Conservation (phyloP, 441 rosid species). For the Lepidium campestre region DNA sequence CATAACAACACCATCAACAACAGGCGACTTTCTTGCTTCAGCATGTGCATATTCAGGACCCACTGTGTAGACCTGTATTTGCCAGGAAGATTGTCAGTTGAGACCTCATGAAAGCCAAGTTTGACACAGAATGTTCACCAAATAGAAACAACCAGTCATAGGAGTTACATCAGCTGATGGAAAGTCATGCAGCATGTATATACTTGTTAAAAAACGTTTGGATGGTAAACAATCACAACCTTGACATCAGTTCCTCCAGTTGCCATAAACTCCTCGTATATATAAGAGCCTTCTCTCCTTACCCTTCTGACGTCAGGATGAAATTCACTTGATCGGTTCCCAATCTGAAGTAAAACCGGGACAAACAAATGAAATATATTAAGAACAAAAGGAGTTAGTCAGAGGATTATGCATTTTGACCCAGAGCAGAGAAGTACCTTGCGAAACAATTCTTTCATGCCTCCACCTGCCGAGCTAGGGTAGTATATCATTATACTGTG, state of each 20-base stretch:
- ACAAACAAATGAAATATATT: background rate
- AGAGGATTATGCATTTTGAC: background rate
- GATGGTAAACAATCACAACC: conserved; percentile 38
- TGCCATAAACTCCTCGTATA: conserved; percentile 99
- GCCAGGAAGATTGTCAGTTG: conserved; percentile 20
- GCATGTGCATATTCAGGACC: conserved; percentile 99
- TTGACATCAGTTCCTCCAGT: conserved; percentile 99
- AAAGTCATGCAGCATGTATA: background rate
- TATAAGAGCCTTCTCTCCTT: conserved; percentile 96
- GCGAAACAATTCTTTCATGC: conserved; percentile 98
- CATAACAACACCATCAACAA: conserved; percentile 99
- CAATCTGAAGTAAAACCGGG: conserved; percentile 49
- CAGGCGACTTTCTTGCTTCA: conserved; percentile 99
- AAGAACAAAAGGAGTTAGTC: background rate
- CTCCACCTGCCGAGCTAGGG: conserved; percentile 99
- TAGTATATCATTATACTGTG: conserved; percentile 99
- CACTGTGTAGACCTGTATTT: conserved; percentile 89
- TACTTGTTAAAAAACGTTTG: background rate
- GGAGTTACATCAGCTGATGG: background rate
- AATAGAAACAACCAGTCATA: background rate
- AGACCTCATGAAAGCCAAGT: conserved; percentile 2
- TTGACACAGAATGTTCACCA: background rate
- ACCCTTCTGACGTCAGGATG: conserved; percentile 98
- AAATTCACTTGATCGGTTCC: conserved; percentile 98
- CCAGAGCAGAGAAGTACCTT: conserved; percentile 49